Conservation (phyloP, 176 grass and related monocot species). For the Oryza meyeriana region DNA sequence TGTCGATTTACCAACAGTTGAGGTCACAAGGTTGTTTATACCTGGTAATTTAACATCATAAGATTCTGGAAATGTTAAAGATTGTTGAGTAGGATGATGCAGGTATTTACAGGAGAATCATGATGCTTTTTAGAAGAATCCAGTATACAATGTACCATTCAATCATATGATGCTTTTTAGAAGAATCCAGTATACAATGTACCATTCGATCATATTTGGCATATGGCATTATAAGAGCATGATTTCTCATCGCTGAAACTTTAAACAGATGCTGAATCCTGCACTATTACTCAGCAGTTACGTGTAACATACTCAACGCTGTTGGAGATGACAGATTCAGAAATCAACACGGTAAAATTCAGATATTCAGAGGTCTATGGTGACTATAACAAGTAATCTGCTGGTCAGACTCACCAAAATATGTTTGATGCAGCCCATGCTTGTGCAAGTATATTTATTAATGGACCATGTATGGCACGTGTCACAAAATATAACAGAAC, state of each 20-base stretch:
- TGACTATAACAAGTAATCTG: neutral
- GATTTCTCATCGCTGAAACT: neutral
- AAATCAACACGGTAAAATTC: neutral
- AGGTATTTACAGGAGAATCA: neutral
- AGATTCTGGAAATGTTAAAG: neutral
- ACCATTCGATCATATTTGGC: neutral
- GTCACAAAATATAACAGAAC: neutral
- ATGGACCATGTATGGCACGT: neutral
- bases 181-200: neutral
- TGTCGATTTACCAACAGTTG: slow-evolving; percentile 48
- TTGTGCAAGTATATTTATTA: neutral
- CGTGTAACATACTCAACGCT: neutral
- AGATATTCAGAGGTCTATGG: neutral
- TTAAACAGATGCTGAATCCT: neutral
- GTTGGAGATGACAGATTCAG: neutral
- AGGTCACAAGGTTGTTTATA: slow-evolving; percentile 26
- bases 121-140: neutral
- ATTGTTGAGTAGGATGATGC: neutral
- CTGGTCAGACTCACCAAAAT: neutral
- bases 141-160: neutral
- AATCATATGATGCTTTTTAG: neutral
- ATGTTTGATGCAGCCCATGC: neutral
- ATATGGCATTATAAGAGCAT: neutral
- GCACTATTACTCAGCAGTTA: neutral
- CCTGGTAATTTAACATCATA: slow-evolving; percentile 2